Conservation (phyloP, 345 rosid genomes). For the Adansonia digitata region DNA sequence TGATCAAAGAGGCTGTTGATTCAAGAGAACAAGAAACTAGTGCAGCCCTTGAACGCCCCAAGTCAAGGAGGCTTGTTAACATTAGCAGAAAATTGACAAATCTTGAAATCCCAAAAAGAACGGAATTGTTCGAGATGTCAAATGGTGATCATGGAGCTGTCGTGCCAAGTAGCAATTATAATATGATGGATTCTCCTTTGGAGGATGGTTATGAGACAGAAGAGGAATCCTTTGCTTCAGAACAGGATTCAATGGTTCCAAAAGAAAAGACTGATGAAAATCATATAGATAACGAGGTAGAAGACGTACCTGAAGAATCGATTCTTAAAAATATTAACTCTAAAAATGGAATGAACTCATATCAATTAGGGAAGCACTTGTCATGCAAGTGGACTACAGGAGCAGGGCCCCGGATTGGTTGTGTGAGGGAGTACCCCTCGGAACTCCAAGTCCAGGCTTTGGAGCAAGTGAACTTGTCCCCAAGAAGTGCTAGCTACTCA, state of each 20-base stretch:
- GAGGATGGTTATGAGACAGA: slow-evolving; percentile 41
- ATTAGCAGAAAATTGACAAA: slow-evolving; percentile 26
- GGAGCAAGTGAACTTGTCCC: slow-evolving; percentile 83
- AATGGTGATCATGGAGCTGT: slow-evolving; percentile 9
- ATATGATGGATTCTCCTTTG: slow-evolving; percentile 15
- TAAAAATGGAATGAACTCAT: slow-evolving; percentile 31
- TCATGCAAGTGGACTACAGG: slow-evolving; percentile 95
- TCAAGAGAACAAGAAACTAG: slow-evolving; percentile 28
- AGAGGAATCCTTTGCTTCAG: slow-evolving; percentile 22
- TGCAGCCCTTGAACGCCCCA: slow-evolving; percentile 16
- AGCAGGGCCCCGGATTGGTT: slow-evolving; percentile 92
- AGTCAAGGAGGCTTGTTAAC: background rate
- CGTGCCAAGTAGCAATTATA: slow-evolving; percentile 14
- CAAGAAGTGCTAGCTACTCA: slow-evolving; percentile 32
- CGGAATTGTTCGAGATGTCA: slow-evolving; percentile 19
- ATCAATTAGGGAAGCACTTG: slow-evolving; percentile 76
- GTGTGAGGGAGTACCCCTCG: slow-evolving; percentile 78
- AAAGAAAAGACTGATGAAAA: slow-evolving; percentile 23
- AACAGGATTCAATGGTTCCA: slow-evolving; percentile 18
- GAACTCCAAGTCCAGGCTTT: slow-evolving; percentile 77
- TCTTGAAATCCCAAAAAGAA: slow-evolving; percentile 42
- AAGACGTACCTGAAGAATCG: slow-evolving; percentile 37
- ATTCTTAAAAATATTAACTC: slow-evolving; percentile 26
- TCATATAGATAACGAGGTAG: slow-evolving; percentile 28
- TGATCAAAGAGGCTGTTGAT: slow-evolving; percentile 20